A percentile compares a stretch with the other conserved stretches of the same genome.
phyloP scores from a whole-genome alignment of 257 asterid species.

The Fraxinus cuspidata region DNA sequence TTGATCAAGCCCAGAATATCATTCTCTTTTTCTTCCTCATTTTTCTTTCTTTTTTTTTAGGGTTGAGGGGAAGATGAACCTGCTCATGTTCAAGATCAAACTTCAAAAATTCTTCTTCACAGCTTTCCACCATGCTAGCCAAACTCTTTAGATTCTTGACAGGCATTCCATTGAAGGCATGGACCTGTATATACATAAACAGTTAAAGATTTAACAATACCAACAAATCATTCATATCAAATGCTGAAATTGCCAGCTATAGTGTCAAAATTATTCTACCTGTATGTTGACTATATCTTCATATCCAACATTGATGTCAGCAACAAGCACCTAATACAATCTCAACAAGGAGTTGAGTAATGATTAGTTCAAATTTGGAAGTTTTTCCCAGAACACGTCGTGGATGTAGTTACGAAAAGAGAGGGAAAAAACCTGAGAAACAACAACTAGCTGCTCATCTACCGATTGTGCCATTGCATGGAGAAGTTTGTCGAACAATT shows the following conservation, averaged over 20 bases:
- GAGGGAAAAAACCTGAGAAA: conserved; percentile 74
- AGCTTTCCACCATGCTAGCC: conserved; percentile 85
- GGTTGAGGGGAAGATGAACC: conserved; percentile 31
- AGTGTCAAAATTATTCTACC: conserved; percentile 43
- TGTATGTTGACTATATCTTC: conserved; percentile 96
- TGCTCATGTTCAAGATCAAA: conserved; percentile 88
- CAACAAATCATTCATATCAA: neutral
- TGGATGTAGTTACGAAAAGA: conserved; percentile 15
- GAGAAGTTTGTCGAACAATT: conserved; percentile 87
- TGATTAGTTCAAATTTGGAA: neutral
- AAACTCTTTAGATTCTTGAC: conserved; percentile 81
- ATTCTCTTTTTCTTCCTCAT: neutral
- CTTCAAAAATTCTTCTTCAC: conserved; percentile 71
- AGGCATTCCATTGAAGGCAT: conserved; percentile 76
- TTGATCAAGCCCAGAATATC: neutral
- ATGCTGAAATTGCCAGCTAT: neutral
- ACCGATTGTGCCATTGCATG: conserved; percentile 77
- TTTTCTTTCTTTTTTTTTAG: conserved; percentile 9
- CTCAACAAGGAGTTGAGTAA: neutral
- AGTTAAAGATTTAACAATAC: conserved; percentile 3
- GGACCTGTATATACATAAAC: conserved; percentile 50
- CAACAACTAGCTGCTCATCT: conserved; percentile 88
- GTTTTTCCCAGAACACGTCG: conserved; percentile 19
- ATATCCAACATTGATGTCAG: conserved; percentile 91
- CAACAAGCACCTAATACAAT: conserved; percentile 72